These are phyloP conservation scores for Peterozyma xylosa DNA, from an alignment of 805 yeast species.

Conservation along the genomic window DNA sequence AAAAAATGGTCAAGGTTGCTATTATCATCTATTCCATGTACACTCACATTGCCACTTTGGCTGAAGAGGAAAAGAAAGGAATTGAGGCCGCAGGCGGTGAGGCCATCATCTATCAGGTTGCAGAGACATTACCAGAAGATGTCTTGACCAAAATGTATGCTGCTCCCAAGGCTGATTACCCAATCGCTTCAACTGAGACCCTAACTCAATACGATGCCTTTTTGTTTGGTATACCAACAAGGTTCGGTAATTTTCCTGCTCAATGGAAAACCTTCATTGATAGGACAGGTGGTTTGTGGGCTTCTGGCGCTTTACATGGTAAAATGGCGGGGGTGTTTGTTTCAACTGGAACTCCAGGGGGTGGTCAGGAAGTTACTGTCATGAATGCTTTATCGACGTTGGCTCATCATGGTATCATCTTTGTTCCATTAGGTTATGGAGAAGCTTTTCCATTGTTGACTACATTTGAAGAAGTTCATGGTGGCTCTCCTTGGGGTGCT, in stretches of 20 bases:
- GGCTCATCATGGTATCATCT: constrained; percentile 73
- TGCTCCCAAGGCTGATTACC: constrained; percentile 43
- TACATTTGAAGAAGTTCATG: constrained; percentile 61
- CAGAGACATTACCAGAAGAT: constrained; percentile 66
- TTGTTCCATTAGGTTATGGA: constrained; percentile 70
- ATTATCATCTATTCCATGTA: constrained; percentile 67
- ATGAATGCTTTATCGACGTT: constrained; percentile 50
- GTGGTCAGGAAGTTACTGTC: constrained; percentile 72
- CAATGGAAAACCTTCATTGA: constrained; percentile 77
- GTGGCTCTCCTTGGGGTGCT: constrained; percentile 85
- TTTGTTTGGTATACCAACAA: constrained; percentile 73
- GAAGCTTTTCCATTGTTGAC: constrained; percentile 47
- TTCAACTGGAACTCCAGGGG: constrained; percentile 67
- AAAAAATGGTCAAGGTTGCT: too few species aligned
- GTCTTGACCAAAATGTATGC: constrained; percentile 61
- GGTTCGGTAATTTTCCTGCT: constrained; percentile 70
- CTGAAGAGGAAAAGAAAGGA: constrained; percentile 63
- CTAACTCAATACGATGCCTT: constrained; percentile 63
- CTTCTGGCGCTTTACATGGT: constrained; percentile 58
- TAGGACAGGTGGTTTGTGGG: constrained; percentile 72
- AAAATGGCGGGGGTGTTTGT: constrained; percentile 70
- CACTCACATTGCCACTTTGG: constrained; percentile 67
- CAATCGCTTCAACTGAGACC: constrained; percentile 50
- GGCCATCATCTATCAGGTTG: constrained; percentile 71
- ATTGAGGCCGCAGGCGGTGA: constrained; percentile 58